Conservation (phyloP, 306 rosid genomes). For the Citrullus mucosospermus region DNA sequence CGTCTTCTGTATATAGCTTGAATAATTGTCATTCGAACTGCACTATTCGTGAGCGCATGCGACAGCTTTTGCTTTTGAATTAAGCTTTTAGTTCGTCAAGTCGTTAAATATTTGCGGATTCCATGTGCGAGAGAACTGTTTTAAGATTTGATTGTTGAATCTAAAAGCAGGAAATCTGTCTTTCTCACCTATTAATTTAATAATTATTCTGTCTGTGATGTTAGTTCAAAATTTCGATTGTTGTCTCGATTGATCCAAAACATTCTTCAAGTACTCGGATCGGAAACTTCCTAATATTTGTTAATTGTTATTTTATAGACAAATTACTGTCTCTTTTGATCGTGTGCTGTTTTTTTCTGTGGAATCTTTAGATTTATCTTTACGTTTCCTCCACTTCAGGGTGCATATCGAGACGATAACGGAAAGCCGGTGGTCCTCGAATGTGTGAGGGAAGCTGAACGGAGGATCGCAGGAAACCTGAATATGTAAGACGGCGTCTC, state of each 20-base stretch:
- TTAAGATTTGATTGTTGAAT: background rate
- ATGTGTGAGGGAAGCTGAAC: conserved; percentile 92
- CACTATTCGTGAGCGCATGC: background rate
- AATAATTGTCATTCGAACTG: background rate
- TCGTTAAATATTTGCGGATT: background rate
- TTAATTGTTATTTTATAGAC: background rate
- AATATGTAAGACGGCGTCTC: conserved; percentile 37
- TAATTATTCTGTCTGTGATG: background rate
- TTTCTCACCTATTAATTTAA: background rate
- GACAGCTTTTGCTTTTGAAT: background rate
- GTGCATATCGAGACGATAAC: conserved; percentile 87
- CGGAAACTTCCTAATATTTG: background rate
- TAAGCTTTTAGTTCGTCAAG: background rate
- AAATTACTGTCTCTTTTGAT: background rate
- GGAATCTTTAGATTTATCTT: background rate
- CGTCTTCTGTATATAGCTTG: background rate
- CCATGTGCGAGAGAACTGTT: background rate
- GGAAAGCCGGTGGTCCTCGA: conserved; percentile 90
- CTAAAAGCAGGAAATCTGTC: background rate
- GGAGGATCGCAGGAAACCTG: conserved; percentile 58
- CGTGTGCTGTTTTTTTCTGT: background rate
- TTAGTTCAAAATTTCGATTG: background rate
- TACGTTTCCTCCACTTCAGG: conserved; percentile 23
- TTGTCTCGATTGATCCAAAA: background rate
- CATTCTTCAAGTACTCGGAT: background rate